Evolutionary conservation across 2,329 filamentous ascomycete genomes (phyloP), one percentile per base, ranked within the genome.

Genomic region (Paecilomyces variotii): DNA sequence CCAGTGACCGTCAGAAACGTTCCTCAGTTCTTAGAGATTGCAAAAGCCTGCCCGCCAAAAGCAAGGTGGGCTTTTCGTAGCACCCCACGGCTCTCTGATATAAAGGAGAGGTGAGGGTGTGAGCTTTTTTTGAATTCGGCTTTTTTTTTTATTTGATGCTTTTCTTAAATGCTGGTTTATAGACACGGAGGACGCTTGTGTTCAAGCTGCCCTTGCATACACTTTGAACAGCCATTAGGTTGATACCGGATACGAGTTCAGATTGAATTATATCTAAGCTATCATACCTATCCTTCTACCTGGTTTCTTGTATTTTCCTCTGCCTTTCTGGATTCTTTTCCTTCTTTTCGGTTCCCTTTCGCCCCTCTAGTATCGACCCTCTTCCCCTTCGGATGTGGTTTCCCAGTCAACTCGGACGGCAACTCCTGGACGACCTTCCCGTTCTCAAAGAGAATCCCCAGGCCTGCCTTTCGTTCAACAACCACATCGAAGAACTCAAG

Each of bases 401-500:
- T 76, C 58, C 56, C 78, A 62, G 59, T 77, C 73, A 77, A 72
- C 57, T 70, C 65, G 56, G 68, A 75, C 14, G 77, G 76, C 56
- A 77, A 61, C 59, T 79, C 84, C 80, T 68, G 82, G 76, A 69
- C 72, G 57, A 74, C 74, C 63, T 80, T 80, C 26, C 89, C 77
- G 0, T 75, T 79, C 53, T 80, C 77, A 56, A 89, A 90, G 65
- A 93, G 76, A 68, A 91, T 85, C 9, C 87, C 80, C 67, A 84
- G 76, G 0, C 91, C 91, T 64, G 87, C 82, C 70, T 83, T 83
- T 81, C 91, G 87, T 66, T 96, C 76, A 53, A 89, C 77, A 0
- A 93, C 91, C 68, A 84, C 82, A 74, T 83, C 82, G 68, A 95
- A 93, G 68, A 87, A 90, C 65, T 81, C 80, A 24, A 82, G 72